Base-by-base conservation (phyloP, 2,329 filamentous ascomycete species). In the Plenodomus lindquistii region DNA sequence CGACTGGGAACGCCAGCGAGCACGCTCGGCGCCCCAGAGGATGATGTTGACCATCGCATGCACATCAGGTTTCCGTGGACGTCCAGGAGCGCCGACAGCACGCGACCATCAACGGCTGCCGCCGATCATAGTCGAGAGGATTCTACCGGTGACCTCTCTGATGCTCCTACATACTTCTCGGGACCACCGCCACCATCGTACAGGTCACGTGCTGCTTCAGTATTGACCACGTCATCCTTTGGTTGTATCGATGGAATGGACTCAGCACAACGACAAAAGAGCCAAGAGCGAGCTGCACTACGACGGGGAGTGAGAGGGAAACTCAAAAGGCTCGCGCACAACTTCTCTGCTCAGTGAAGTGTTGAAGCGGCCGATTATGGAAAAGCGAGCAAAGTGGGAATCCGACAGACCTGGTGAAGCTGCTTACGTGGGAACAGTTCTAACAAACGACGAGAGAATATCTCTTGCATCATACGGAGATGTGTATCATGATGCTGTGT, bases 201-300 rank as follows among this genome's bases (percentile, higher is more conserved):
- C 45, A 60, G 60, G 18, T 70, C 69, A 13, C 63, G 57, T 2
- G 53, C 66, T 7, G 62, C 48, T 3, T 71, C 69, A n/a, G 48
- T 65, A 2, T 48, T 61, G 37, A 63, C 63, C 2, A 69, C 62
- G 7, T 71, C 69, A 10, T 71, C 69, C 3, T 71, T 71, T 35
- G 69, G 67, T 5, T 71, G 67, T 41, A 59, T 71, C 9, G 67
- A 71, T 40, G 67, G 66, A 3, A 65, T 70, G 61, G 64, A 57
- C 31, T 36, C 54, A 18, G 57, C 57, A 18, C 63, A 64, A 36
- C 52, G 66, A 41, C 59, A 64, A 35, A 52, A 59, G 31, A 64
- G 61, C 42, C 64, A 66, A 40, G 60, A 63, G 36, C 52, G 56
- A 42, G 59, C 62, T 9, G 57, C 48, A 29, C 47, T 55, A 18